Conservation (phyloP, 345 rosid genomes). For the Odontarrhena argentea region DNA sequence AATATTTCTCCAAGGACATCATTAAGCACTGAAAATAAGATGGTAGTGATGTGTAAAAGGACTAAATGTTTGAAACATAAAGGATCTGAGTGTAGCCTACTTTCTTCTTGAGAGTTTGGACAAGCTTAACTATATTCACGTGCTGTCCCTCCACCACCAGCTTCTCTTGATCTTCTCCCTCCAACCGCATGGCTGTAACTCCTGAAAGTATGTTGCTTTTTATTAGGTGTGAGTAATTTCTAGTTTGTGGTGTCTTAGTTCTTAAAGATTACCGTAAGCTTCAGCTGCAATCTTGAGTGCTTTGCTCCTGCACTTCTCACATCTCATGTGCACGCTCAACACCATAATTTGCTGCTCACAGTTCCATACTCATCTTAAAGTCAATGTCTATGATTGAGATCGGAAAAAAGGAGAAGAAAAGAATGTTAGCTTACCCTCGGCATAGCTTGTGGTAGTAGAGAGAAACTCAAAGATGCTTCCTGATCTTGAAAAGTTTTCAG, state of each 20-base stretch:
- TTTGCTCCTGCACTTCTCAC: slow-evolving; percentile 26
- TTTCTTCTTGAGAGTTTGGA: slow-evolving; percentile 17
- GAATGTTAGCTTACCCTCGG: slow-evolving; percentile 5
- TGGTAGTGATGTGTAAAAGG: neutral
- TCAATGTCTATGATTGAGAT: slow-evolving; percentile 11
- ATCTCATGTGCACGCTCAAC: slow-evolving; percentile 26
- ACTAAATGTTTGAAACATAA: slow-evolving; percentile 1
- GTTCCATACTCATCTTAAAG: slow-evolving; percentile 7
- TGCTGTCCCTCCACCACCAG: slow-evolving; percentile 15
- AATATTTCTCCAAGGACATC: slow-evolving; percentile 4
- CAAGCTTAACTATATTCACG: slow-evolving; percentile 1
- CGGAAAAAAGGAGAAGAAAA: neutral
- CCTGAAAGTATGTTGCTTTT: slow-evolving; percentile 21
- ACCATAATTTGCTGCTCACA: slow-evolving; percentile 17
- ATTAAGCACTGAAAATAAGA: neutral
- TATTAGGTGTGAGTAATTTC: neutral
- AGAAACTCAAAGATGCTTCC: slow-evolving; percentile 5
- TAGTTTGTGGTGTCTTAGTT: neutral
- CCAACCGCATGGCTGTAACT: slow-evolving; percentile 16
- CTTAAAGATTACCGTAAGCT: slow-evolving; percentile 22
- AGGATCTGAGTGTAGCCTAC: slow-evolving; percentile 31
- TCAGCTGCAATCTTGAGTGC: slow-evolving; percentile 16
- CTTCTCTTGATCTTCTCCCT: slow-evolving; percentile 13
- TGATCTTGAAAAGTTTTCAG: slow-evolving; percentile 9
- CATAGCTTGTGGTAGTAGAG: slow-evolving; percentile 17